A percentile compares a stretch with the other conserved stretches of the same genome.
Evolutionary conservation across 129 eudicot genomes (phyloP).

Genomic region (Flaveria brownii): DNA sequence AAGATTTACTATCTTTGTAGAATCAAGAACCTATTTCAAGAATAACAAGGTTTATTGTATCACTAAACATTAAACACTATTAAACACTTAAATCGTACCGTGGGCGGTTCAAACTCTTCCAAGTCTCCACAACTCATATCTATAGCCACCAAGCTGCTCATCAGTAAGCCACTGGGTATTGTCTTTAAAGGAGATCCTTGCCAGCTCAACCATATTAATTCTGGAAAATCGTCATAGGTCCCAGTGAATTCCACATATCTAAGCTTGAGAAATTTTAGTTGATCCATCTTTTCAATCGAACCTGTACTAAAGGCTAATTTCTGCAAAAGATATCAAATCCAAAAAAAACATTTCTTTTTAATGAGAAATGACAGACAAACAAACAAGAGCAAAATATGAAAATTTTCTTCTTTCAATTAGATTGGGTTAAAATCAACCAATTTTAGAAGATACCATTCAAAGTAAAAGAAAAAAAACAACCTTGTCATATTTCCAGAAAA

Average conservation of each 20-base stretch:
- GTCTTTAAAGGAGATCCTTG: background rate
- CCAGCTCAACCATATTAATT: slow-evolving; percentile 9
- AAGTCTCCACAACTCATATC: slow-evolving; percentile 24
- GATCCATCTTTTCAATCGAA: background rate
- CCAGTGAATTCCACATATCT: slow-evolving; percentile 9
- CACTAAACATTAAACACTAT: background rate
- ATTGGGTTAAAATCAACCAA: no score
- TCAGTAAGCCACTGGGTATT: slow-evolving; percentile 11
- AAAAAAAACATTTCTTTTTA: no score
- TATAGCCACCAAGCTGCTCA: slow-evolving; percentile 9
- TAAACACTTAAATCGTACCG: background rate
- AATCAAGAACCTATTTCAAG: slow-evolving; percentile 4
- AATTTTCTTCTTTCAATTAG: no score
- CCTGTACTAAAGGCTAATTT: background rate
- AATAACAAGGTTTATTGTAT: background rate
- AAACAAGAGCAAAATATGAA: no score
- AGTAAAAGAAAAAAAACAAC: no score
- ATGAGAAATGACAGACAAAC: no score
- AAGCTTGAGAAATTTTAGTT: slow-evolving; percentile 11
- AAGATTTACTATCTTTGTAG: background rate
- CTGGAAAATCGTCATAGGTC: background rate
- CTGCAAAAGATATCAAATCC: background rate
- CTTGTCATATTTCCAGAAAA: no score
- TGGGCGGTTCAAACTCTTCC: slow-evolving; percentile 11
- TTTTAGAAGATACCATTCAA: no score